Conservation (phyloP, 768 basidiomycete genomes). For the Udeniomyces megalosporus region DNA sequence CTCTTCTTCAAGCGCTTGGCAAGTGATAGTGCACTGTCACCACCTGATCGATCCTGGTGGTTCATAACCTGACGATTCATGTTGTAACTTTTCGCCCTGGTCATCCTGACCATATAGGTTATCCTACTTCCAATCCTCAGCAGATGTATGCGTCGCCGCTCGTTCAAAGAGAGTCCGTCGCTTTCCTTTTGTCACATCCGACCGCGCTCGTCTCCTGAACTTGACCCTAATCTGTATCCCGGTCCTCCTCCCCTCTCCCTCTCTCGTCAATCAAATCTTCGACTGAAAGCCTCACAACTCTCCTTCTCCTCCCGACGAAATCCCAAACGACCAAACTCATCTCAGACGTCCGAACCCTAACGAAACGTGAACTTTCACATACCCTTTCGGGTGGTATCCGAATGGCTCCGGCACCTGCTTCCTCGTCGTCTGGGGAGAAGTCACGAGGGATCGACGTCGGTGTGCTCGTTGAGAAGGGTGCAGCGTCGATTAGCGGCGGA, state of each 20-base stretch:
- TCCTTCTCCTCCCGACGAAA: background rate
- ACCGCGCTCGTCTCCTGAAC: background rate
- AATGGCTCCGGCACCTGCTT: background rate
- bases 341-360: background rate
- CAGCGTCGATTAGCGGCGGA: too few species aligned
- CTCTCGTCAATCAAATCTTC: too few species aligned
- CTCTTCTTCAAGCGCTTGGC: background rate
- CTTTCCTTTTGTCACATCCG: too few species aligned
- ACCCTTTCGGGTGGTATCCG: background rate
- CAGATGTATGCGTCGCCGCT: background rate
- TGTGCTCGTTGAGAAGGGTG: background rate
- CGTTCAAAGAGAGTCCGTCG: background rate
- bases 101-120: background rate
- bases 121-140: background rate
- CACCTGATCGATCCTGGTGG: too few species aligned
- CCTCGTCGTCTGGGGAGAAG: background rate
- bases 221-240: background rate
- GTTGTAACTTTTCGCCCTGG: background rate
- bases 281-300: constrained; percentile 1
- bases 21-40: too few species aligned
- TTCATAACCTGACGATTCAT: background rate
- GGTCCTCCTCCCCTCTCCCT: background rate
- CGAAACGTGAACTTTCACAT: background rate
- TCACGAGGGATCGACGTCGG: background rate
- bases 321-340: background rate